Evolutionary conservation across 2,329 filamentous ascomycete species (phyloP).

Genomic region (Colletotrichum phormii): DNA sequence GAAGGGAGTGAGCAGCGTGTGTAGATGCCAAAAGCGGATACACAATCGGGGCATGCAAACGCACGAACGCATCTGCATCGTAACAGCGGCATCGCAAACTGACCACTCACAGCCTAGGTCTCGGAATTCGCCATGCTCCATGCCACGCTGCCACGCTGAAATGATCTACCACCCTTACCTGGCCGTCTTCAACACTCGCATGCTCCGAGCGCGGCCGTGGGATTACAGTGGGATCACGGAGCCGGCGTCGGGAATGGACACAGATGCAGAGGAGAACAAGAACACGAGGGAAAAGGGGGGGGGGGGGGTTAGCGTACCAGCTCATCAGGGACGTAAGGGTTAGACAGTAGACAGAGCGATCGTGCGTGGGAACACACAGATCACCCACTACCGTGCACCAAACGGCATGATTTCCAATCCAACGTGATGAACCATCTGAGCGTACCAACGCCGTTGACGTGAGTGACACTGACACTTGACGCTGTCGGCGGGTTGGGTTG

Average conservation of each 20-base stretch:
- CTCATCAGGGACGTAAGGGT: neutral
- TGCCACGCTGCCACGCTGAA: neutral
- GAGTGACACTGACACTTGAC: neutral
- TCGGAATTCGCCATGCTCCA: conserved; percentile 4
- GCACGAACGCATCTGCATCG: too few species aligned
- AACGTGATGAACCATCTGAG: neutral
- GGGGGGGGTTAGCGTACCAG: neutral
- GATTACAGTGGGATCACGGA: neutral
- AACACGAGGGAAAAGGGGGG: neutral
- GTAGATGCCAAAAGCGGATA: neutral
- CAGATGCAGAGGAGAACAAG: too few species aligned
- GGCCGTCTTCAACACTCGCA: neutral
- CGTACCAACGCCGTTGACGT: neutral
- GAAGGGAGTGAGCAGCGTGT: neutral
- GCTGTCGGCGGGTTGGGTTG: neutral
- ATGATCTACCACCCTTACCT: neutral
- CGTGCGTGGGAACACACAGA: neutral
- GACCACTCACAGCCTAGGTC: conserved; percentile 13
- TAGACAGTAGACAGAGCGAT: neutral
- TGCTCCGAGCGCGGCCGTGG: neutral
- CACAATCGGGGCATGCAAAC: neutral
- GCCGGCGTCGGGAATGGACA: neutral
- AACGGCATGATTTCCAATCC: neutral
- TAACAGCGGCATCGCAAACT: neutral
- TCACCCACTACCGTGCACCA: neutral